Evolutionary conservation across 331 rosid species (phyloP).

Genomic region (Prunus yedoensis): DNA sequence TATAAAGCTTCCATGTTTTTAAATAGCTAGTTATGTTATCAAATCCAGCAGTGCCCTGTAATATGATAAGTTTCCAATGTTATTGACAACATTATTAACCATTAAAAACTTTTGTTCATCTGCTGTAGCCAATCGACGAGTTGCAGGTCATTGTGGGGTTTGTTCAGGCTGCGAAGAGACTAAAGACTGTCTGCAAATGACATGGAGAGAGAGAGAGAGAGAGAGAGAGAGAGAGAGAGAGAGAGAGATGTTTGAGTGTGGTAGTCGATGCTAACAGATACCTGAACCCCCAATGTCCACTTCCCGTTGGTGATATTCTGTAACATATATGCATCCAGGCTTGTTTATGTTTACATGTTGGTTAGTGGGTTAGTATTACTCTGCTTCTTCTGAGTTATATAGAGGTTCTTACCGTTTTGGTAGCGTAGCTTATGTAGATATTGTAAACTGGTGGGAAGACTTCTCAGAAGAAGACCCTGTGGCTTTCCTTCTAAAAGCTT

Average conservation of each 20-base stretch:
- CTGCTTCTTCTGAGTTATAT: slow-evolving; percentile 45
- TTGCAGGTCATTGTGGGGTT: slow-evolving; percentile 91
- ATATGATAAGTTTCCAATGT: too few species aligned
- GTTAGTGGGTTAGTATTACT: slow-evolving; percentile 30
- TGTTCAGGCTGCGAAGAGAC: slow-evolving; percentile 89
- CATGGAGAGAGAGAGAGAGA: neutral
- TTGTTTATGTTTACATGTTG: slow-evolving; percentile 39
- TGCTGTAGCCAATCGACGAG: slow-evolving; percentile 93
- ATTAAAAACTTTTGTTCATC: neutral
- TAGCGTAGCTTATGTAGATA: slow-evolving; percentile 61
- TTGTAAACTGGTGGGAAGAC: slow-evolving; percentile 44
- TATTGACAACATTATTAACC: neutral
- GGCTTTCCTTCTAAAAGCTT: slow-evolving; percentile 46
- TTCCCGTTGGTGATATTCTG: slow-evolving; percentile 46
- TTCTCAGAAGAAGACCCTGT: slow-evolving; percentile 38
- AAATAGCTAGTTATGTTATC: too few species aligned
- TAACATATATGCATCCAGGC: slow-evolving; percentile 58
- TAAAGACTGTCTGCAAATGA: slow-evolving; percentile 91
- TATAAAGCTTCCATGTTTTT: neutral
- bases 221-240: slow-evolving; percentile 1
- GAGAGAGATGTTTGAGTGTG: slow-evolving; percentile 20
- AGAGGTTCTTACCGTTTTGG: slow-evolving; percentile 57
- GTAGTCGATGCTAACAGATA: slow-evolving; percentile 61
- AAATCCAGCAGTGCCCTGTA: too few species aligned
- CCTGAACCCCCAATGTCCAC: slow-evolving; percentile 44